Evolutionary conservation across 2,329 filamentous ascomycete genomes (phyloP).

Genomic region (Mycosphaerella arachidis): DNA sequence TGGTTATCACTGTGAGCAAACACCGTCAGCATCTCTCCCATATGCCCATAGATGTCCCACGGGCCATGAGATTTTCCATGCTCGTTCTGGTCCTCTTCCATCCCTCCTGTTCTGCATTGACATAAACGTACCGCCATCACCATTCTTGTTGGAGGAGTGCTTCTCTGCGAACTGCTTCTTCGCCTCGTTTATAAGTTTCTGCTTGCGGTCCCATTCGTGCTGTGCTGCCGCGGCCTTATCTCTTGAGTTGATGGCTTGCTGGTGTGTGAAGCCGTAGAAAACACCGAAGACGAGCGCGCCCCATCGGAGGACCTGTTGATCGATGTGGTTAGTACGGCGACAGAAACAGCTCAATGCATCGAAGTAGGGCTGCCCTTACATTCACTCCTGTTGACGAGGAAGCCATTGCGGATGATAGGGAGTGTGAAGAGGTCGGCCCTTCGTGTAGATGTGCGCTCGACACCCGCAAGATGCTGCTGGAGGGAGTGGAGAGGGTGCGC

Average conservation of each 20-base stretch:
- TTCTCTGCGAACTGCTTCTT: slow-evolving; percentile 87
- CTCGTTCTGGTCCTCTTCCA: not conserved
- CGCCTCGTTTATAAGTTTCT: slow-evolving; percentile 84
- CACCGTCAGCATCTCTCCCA: slow-evolving; percentile 7
- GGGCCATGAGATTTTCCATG: not conserved
- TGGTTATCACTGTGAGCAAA: slow-evolving; percentile 56
- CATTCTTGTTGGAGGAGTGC: slow-evolving; percentile 50
- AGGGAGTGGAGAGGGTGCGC: not conserved
- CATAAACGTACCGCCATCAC: slow-evolving; percentile 30
- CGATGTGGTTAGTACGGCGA: not conserved
- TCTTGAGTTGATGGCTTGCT: slow-evolving; percentile 69
- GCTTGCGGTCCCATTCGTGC: slow-evolving; percentile 85
- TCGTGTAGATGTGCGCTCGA: not conserved
- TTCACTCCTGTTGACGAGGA: slow-evolving; percentile 46
- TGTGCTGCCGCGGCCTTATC: slow-evolving; percentile 67
- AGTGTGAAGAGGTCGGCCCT: slow-evolving; percentile 5
- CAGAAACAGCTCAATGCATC: slow-evolving; percentile 7
- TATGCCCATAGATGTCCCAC: not conserved
- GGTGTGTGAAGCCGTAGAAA: slow-evolving; percentile 94
- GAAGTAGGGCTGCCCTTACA: slow-evolving; percentile 39
- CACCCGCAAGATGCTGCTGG: not conserved
- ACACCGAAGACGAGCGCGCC: slow-evolving; percentile 86
- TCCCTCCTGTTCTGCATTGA: not conserved
- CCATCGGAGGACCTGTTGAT: slow-evolving; percentile 86
- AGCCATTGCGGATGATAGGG: slow-evolving; percentile 33